Conservation (phyloP, 1,139 yeast genomes). For the Suzukiozyma palmioleophila region DNA sequence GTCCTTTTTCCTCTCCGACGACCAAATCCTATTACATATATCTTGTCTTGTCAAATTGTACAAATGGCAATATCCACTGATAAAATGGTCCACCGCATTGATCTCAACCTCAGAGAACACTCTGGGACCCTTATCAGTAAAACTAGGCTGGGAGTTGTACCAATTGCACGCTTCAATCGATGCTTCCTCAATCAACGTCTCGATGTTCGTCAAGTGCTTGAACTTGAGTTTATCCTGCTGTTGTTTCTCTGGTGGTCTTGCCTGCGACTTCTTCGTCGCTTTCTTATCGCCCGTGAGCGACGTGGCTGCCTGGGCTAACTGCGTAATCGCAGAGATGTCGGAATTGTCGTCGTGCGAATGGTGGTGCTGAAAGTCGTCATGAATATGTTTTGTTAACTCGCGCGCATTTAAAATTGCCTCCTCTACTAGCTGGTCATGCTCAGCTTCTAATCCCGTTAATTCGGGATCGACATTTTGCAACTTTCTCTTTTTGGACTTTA, state of each 20-base stretch:
- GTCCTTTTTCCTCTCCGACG: constrained; percentile 78
- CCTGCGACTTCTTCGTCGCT: constrained; percentile 1
- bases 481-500: constrained; percentile 13
- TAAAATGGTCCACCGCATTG: constrained; percentile 65
- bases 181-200: constrained; percentile 34
- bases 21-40: constrained; percentile 83
- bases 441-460: constrained; percentile 40
- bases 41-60: constrained; percentile 60
- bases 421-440: constrained; percentile 59
- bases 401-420: constrained; percentile 67
- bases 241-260: constrained; percentile 3
- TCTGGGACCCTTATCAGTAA: constrained; percentile 32
- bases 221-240: constrained; percentile 18
- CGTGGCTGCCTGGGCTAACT: constrained; percentile 30
- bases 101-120: constrained; percentile 62
- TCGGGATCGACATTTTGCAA: constrained; percentile 51
- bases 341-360: neutral
- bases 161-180: constrained; percentile 32
- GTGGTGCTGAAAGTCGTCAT: constrained; percentile 1
- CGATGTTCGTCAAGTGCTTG: constrained; percentile 26
- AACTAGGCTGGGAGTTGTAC: constrained; percentile 29
- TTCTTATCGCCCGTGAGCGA: constrained; percentile 14
- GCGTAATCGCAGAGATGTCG: constrained; percentile 21
- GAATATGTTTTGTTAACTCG: constrained; percentile 45
- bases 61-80: constrained; percentile 61